phyloP scores from a whole-genome alignment of 2,329 filamentous ascomycete genomes.

The Fusarium bactridioides region DNA sequence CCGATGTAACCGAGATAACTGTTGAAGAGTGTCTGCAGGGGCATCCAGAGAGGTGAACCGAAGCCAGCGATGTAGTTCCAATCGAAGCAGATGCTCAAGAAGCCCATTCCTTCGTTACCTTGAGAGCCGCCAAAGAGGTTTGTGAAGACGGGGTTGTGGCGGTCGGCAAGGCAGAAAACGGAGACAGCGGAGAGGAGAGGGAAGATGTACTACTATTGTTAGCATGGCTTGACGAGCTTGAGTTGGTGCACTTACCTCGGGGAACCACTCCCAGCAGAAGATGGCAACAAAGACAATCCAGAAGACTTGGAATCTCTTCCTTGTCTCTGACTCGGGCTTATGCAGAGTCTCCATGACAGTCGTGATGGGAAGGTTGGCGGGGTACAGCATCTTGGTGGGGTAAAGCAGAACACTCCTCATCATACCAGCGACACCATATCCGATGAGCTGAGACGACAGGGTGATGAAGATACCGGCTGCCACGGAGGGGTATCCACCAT shows the following conservation, averaged over 20 bases:
- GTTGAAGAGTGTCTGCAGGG: constrained; percentile 50
- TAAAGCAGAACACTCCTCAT: constrained; percentile 55
- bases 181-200: constrained; percentile 53
- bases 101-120: constrained; percentile 29
- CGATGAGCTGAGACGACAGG: constrained; percentile 58
- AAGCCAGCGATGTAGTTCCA: constrained; percentile 36
- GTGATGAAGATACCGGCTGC: constrained; percentile 54
- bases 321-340: constrained; percentile 44
- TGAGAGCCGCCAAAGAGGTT: constrained; percentile 25
- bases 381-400: constrained; percentile 54
- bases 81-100: constrained; percentile 18
- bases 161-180: constrained; percentile 19
- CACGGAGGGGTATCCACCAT: constrained; percentile 46
- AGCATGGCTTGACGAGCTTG: not conserved
- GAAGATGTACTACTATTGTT: constrained; percentile 43
- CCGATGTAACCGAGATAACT: constrained; percentile 48
- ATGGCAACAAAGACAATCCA: constrained; percentile 49
- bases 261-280: constrained; percentile 54
- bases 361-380: constrained; percentile 42
- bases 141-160: constrained; percentile 19
- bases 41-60: constrained; percentile 48
- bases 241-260: not conserved
- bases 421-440: constrained; percentile 58
- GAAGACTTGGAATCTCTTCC: constrained; percentile 51
- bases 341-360: constrained; percentile 44